Percentiles rank a stretch among this genome's conserved stretches.
Conservation (phyloP, 345 rosid genomes). For the Sisymbrium altissimum region DNA sequence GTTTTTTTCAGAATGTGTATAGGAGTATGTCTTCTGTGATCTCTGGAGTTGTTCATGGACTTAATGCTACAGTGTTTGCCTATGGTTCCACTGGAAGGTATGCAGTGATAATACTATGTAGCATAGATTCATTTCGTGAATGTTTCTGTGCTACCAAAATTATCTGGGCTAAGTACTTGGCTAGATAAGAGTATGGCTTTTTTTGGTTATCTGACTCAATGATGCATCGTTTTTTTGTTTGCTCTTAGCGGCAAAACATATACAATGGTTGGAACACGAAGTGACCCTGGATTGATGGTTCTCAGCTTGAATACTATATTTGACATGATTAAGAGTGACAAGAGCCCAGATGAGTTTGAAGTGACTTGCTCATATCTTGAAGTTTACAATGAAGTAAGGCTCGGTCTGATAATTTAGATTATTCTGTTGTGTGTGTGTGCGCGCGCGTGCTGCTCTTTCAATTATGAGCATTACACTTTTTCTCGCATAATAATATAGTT, state of each 20-base stretch:
- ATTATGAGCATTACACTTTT: neutral
- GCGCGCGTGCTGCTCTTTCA: neutral
- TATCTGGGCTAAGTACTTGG: neutral
- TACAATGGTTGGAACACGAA: slow-evolving; percentile 86
- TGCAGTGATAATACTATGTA: neutral
- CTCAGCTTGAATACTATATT: slow-evolving; percentile 86
- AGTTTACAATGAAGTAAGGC: slow-evolving; percentile 87
- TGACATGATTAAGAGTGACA: slow-evolving; percentile 63
- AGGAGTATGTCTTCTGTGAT: slow-evolving; percentile 62
- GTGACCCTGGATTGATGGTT: slow-evolving; percentile 98
- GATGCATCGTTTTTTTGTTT: neutral
- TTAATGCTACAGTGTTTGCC: slow-evolving; percentile 91
- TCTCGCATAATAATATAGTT: neutral
- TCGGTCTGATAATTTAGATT: neutral
- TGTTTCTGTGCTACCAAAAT: neutral
- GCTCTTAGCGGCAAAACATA: slow-evolving; percentile 80
- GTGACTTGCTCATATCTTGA: slow-evolving; percentile 92
- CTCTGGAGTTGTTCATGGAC: slow-evolving; percentile 87
- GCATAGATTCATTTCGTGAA: neutral
- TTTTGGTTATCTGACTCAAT: slow-evolving; percentile 2
- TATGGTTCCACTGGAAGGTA: slow-evolving; percentile 99
- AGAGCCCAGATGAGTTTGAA: slow-evolving; percentile 68
- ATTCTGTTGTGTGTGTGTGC: neutral
- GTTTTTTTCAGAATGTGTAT: slow-evolving; percentile 59
- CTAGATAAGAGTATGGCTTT: slow-evolving; percentile 5